Evolutionary conservation across 768 basidiomycete species (phyloP), one percentile per base, ranked within the genome.

Genomic region (Xerocomus spinulosus): DNA sequence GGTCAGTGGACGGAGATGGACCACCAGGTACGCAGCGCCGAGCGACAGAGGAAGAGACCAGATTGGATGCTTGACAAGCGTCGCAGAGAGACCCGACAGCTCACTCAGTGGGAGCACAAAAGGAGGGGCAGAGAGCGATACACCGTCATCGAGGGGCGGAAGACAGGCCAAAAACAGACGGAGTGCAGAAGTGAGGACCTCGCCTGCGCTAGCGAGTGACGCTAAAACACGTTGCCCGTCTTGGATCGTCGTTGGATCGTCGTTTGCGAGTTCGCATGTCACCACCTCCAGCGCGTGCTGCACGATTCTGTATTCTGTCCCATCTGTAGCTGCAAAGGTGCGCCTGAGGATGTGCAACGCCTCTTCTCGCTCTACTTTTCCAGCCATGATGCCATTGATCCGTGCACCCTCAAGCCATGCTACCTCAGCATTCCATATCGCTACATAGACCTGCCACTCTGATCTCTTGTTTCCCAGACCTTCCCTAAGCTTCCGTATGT

Each of bases 361-460:
- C 24, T 69, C 69, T 12, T 51, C 60, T 45, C 82, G 77, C 60
- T 92, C 89, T 13, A 63, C 64, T 50, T 83, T 79, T 5, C 92
- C 92, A 3, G 75, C 76, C 56, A 71, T 77, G 12, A 82, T 62
- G 0, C 79, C 76, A 57, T 97, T 96, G 17, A 92, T 72, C 44
- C 73, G 76, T 8, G 78, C 75, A 2, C 94, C 92, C 55, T 89
- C 86, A 3, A 90, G 59, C 85, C 88, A 94, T 10, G 82, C 79
- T 1, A 75, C 73, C 60, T 73, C 56, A 10, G 69, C 53, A 10
- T 64, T 60, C 70, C 77, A 73, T 2, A 74, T 54, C 0, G 62
- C 60, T 3, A 61, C 58, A 61, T 74, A 74, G 17, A 67, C 42
- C 3, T 48, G 53, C 41, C 50, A 56, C 17, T 66, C 60, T 6